Evolutionary conservation across 2,329 filamentous ascomycete genomes (phyloP).

Genomic region (Arthrobotrys entomopaga): DNA sequence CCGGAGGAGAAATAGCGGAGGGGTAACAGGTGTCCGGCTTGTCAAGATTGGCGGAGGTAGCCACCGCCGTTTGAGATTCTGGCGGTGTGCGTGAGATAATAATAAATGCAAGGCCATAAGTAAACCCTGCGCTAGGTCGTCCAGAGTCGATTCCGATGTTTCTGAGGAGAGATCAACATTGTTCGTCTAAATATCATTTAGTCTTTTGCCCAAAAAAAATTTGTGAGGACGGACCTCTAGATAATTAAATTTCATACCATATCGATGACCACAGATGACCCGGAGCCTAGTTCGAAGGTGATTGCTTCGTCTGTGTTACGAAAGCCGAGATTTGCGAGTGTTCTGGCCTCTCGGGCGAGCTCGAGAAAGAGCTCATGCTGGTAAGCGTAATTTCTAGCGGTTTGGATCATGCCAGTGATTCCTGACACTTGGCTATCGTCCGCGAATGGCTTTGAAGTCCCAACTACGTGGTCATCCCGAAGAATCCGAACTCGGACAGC

Average conservation of each 20-base stretch:
- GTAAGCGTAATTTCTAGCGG: constrained; percentile 81
- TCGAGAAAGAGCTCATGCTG: constrained; percentile 92
- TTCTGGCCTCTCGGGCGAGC: constrained; percentile 81
- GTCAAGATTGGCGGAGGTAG: constrained; percentile 70
- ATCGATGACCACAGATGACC: constrained; percentile 57
- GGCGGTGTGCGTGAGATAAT: constrained; percentile 79
- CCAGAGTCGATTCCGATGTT: constrained; percentile 61
- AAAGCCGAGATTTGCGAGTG: constrained; percentile 76
- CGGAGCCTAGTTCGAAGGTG: constrained; percentile 59
- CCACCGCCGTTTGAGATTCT: constrained; percentile 76
- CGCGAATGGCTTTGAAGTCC: constrained; percentile 68
- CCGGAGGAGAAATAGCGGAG: constrained; percentile 70
- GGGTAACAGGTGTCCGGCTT: constrained; percentile 65
- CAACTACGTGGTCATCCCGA: constrained; percentile 69
- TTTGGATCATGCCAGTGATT: constrained; percentile 75
- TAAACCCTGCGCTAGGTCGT: constrained; percentile 72
- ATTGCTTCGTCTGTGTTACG: constrained; percentile 71
- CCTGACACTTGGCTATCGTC: constrained; percentile 66
- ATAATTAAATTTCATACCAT: constrained; percentile 54
- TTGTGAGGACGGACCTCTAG: too few species aligned
- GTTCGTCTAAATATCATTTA: constrained; percentile 56
- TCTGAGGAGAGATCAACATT: constrained; percentile 58
- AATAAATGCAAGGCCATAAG: constrained; percentile 77
- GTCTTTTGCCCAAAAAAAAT: not conserved
- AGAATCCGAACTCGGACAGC: constrained; percentile 75